Conservation (phyloP, 345 rosid genomes). For the Hibiscus tridactylites region DNA sequence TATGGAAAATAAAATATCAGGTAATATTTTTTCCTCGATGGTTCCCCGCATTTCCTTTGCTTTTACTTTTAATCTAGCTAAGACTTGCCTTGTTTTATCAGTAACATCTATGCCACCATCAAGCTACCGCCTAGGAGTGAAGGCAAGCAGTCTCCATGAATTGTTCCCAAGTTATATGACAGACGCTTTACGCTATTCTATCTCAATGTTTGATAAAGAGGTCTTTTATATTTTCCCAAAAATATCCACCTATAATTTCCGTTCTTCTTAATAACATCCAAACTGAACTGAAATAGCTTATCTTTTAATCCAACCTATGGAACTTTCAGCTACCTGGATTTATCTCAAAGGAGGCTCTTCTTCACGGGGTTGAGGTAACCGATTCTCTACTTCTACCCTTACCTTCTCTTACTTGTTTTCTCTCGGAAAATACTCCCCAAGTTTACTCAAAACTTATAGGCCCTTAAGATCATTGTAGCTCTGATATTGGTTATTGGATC, state of each 20-base stretch:
- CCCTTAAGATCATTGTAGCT: not conserved
- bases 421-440: not conserved
- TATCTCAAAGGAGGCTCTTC: slow-evolving; percentile 77
- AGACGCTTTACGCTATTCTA: slow-evolving; percentile 58
- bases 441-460: not conserved
- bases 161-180: slow-evolving; percentile 65
- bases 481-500: not conserved
- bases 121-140: slow-evolving; percentile 87
- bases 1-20: slow-evolving; percentile 65
- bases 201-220: slow-evolving; percentile 74
- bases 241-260: not conserved
- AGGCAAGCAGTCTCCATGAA: slow-evolving; percentile 74
- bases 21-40: slow-evolving; percentile 23
- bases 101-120: slow-evolving; percentile 70
- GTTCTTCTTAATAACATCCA: not conserved
- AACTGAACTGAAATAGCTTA: slow-evolving; percentile 4
- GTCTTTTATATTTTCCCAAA: slow-evolving; percentile 21
- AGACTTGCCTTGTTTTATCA: slow-evolving; percentile 28
- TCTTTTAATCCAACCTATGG: slow-evolving; percentile 9
- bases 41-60: not conserved
- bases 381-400: not conserved
- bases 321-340: slow-evolving; percentile 80
- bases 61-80: slow-evolving; percentile 4
- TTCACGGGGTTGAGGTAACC: slow-evolving; percentile 90
- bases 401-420: not conserved